A percentile compares a stretch with the other conserved stretches of the same genome.
Conservation (phyloP, 2,329 filamentous ascomycete genomes). For the Stagonosporopsis tanaceti region DNA sequence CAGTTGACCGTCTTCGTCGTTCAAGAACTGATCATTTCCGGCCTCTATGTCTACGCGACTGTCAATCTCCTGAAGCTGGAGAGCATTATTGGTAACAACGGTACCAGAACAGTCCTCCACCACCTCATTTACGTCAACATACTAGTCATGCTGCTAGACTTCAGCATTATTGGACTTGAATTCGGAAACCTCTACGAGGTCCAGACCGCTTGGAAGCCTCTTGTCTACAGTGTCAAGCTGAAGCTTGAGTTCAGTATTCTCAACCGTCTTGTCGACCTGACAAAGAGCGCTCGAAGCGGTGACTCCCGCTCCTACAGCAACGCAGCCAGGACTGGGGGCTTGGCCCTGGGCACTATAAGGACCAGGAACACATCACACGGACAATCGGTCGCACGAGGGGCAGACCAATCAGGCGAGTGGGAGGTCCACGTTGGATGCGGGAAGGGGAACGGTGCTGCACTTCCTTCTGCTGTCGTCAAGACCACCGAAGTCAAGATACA, state of each 20-base stretch:
- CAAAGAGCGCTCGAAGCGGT: slow-evolving; percentile 21
- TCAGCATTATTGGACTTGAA: slow-evolving; percentile 32
- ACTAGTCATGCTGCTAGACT: slow-evolving; percentile 34
- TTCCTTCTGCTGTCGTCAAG: slow-evolving; percentile 26
- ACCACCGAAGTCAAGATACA: slow-evolving; percentile 32
- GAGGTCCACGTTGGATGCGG: slow-evolving; percentile 27
- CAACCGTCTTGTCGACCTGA: slow-evolving; percentile 40
- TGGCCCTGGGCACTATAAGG: slow-evolving; percentile 25
- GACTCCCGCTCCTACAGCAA: slow-evolving; percentile 24
- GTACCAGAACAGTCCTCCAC: slow-evolving; percentile 22
- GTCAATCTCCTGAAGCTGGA: slow-evolving; percentile 26
- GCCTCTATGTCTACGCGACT: slow-evolving; percentile 61
- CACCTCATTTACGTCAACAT: slow-evolving; percentile 35
- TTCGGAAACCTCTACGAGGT: slow-evolving; percentile 30
- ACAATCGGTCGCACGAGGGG: slow-evolving; percentile 17
- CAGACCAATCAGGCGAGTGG: slow-evolving; percentile 20
- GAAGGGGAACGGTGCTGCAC: slow-evolving; percentile 13
- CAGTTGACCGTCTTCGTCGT: slow-evolving; percentile 51
- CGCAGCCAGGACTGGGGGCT: slow-evolving; percentile 9
- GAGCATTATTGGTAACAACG: slow-evolving; percentile 24
- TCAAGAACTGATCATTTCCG: slow-evolving; percentile 49
- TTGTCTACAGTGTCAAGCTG: slow-evolving; percentile 55
- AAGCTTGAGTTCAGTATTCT: slow-evolving; percentile 64
- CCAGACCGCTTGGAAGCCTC: slow-evolving; percentile 45
- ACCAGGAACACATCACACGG: slow-evolving; percentile 13